A percentile compares a stretch with the other conserved stretches of the same genome.
Evolutionary conservation across 305 asterid species (phyloP).

Genomic region (Fraxinus floribunda): DNA sequence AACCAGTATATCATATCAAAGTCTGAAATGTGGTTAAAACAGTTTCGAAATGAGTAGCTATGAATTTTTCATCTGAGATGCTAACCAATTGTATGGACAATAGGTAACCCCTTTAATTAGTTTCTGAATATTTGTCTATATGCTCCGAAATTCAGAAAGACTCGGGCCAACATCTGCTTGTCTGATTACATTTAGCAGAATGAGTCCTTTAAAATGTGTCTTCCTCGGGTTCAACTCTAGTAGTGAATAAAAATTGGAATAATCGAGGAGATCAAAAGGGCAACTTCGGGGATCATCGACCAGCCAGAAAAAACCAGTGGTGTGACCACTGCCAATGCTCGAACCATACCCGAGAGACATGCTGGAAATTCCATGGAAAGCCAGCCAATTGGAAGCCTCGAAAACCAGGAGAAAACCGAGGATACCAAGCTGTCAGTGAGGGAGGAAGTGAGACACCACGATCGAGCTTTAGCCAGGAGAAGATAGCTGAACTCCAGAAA

Average conservation of each 20-base stretch:
- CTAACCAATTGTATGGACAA: neutral
- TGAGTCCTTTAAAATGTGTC: neutral
- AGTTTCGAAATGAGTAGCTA: neutral
- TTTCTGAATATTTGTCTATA: neutral
- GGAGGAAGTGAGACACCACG: neutral
- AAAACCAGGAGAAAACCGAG: neutral
- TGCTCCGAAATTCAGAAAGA: neutral
- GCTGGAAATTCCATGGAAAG: neutral
- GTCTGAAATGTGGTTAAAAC: neutral
- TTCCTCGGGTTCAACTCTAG: neutral
- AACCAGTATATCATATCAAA: neutral
- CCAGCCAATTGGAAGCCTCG: neutral
- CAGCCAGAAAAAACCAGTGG: neutral
- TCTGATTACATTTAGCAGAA: neutral
- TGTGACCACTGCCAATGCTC: neutral
- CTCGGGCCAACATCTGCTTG: neutral
- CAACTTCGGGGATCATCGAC: neutral
- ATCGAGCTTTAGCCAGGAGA: neutral
- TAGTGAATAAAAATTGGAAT: neutral
- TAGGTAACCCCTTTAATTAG: neutral
- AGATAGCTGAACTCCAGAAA: neutral
- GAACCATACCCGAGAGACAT: neutral
- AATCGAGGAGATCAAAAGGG: neutral
- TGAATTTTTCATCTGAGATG: neutral
- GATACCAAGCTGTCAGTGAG: neutral